Base-by-base conservation (phyloP, 2,329 filamentous ascomycete species). In the Blastomyces emzantsi region DNA sequence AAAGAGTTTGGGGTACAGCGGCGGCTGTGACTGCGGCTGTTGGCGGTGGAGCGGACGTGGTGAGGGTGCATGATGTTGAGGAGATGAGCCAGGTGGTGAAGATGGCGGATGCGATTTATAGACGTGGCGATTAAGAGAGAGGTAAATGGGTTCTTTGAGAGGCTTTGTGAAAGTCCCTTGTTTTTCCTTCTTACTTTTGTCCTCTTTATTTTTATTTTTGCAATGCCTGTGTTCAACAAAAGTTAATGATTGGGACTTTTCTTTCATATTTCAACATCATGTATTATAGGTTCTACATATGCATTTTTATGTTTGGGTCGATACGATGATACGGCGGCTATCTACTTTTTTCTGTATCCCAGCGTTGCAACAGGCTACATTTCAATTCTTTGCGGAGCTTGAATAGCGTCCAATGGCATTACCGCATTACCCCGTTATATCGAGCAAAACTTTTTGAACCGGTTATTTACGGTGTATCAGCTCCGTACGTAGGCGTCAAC, bases 1-100 rank as follows among this genome's bases (percentile, higher is more conserved):
- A 92, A 69, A 83, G 93, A 66, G 81, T 83, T 9, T 94, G 87
- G 86, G 94, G 94, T 13, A 97, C 94, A 2, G 92, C 92, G 13
- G 91, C 90, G 13, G 90, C 92, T 0, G 89, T 97, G 9, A 88
- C 90, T 2, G 91, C 92, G 7, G 90, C 92, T 56, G 83, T 99
- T 39, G 85, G 88, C 66, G 90, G 90, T 7, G 94, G 94, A 2
- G 92, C 92, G 30, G 92, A 97, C 79, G 86, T 99, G 64, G 87
- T 97, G 56, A 83, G 94, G 61, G 92, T 99, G 52, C 94, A 99
- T 77, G 93, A 97, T 78, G 89, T 92, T 17, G 77, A 80, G 63
- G 90, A 94, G 79, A 97, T 97, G 93, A 81, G 78, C 51, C 83
- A 91, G 76, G 92, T 96, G 41, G 86, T 86, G 1, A 88, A 84